Evolutionary conservation across 805 yeast genomes (phyloP), one percentile per base, ranked within the genome.

Genomic region (Teunomyces tritomae): DNA sequence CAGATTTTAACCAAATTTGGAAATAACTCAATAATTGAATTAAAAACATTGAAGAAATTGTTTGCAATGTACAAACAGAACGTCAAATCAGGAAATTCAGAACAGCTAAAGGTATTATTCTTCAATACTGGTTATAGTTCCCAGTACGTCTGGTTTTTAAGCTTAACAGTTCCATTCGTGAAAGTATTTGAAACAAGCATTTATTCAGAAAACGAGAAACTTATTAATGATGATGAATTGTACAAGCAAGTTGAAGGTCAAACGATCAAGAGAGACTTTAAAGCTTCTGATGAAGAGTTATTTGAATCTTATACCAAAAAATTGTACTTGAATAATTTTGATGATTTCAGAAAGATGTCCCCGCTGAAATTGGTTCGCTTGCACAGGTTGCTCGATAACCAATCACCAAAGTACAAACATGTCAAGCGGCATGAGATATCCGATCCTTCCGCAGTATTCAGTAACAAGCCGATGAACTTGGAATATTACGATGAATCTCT

Each of bases 131-230:
- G 55, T 41, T 67, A 57, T 52, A 67, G 73, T 48, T 54, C 62
- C 8, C 68, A 67, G 48, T 69, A 65, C 51, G 55, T 69, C 1
- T 72, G 77, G 77, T 67, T 60, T 45, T 50, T 71, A 42, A 64
- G 74, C 0, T 47, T 67, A 1, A 63, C 71, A 2, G 48, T 58
- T 2, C 78, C 78, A 6, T 73, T 71, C 53, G 56, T 69, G 5
- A 52, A 68, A 28, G 62, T 73, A 3, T 48, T 67, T 40, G 78
- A 73, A 49, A 50, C 61, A 46, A 66, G 62, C 47, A 50, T 63
- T 1, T 60, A 62, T 40, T 50, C 62, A 11, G 77, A 73, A 48
- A 52, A 57, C 39, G 30, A 50, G 3, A 46, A 55, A 2, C 39
- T 56, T 5, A 47, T 62, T 14, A 49, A 46, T 16, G 59, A 65